Conservation (phyloP, 345 rosid genomes). For the Syzygium grande region DNA sequence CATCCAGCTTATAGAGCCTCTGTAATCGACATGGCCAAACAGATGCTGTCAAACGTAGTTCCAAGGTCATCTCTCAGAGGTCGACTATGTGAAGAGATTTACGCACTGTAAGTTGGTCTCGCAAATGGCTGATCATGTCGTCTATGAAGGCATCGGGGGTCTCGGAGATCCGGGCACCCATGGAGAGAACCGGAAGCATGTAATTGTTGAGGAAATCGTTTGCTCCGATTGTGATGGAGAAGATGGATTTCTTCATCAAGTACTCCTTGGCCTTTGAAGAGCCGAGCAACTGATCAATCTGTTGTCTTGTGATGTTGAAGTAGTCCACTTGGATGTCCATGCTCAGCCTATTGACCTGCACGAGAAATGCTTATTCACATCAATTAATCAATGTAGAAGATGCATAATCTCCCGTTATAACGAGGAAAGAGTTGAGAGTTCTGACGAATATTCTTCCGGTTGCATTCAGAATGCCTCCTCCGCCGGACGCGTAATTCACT, state of each 20-base stretch:
- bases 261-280: constrained; percentile 57
- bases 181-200: constrained; percentile 71
- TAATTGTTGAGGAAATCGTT: constrained; percentile 92
- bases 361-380: neutral
- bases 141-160: constrained; percentile 65
- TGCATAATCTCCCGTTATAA: neutral
- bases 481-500: constrained; percentile 93
- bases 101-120: constrained; percentile 52
- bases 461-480: constrained; percentile 87
- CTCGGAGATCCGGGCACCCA: constrained; percentile 58
- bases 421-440: neutral
- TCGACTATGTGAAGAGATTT: neutral
- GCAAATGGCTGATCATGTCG: constrained; percentile 58
- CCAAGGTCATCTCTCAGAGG: neutral
- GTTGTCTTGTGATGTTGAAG: constrained; percentile 61
- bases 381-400: neutral
- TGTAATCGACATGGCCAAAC: constrained; percentile 10
- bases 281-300: constrained; percentile 61
- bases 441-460: constrained; percentile 87
- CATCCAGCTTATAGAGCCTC: constrained; percentile 79
- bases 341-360: constrained; percentile 75
- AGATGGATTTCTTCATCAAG: constrained; percentile 40
- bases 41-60: neutral
- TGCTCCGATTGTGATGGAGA: constrained; percentile 78
- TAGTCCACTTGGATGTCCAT: constrained; percentile 84